Percentiles rank a stretch among this genome's conserved stretches.
These are phyloP conservation scores for Aspergillus awamori DNA, from an alignment of 2,329 filamentous ascomycete genomes.

Conservation along the genomic window DNA sequence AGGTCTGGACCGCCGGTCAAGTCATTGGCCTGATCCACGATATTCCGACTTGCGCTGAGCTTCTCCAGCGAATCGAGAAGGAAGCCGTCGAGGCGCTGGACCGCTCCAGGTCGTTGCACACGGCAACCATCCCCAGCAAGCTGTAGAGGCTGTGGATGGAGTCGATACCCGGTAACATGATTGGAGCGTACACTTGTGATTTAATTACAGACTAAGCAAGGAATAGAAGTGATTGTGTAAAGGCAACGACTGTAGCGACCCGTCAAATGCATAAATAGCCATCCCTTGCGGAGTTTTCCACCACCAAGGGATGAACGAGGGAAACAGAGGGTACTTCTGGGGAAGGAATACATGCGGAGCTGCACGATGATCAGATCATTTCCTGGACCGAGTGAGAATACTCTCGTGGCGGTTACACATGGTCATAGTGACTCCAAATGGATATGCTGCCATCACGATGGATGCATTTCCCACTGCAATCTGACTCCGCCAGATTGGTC, in stretches of 20 bases:
- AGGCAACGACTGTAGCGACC: not conserved
- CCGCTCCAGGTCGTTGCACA: conserved; percentile 61
- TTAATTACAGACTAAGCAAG: conserved; percentile 9
- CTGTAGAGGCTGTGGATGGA: conserved; percentile 43
- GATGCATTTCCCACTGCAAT: not conserved
- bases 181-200: conserved; percentile 13
- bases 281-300: conserved; percentile 3
- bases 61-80: conserved; percentile 73
- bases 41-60: conserved; percentile 71
- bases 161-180: conserved; percentile 8
- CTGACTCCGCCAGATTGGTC: not conserved
- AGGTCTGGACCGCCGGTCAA: conserved; percentile 97
- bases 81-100: conserved; percentile 70
- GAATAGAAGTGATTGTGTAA: conserved; percentile 4
- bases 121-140: conserved; percentile 55
- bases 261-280: not conserved
- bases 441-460: not conserved
- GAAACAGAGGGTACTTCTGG: not conserved
- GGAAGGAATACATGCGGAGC: not conserved
- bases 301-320: conserved; percentile 1
- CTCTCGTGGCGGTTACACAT: not conserved
- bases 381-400: not conserved
- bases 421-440: not conserved
- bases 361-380: conserved; percentile 3
- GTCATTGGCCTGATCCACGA: conserved; percentile 89